phyloP scores from a whole-genome alignment of 1,284 basidiomycete genomes.

The Puccinia polysora region DNA sequence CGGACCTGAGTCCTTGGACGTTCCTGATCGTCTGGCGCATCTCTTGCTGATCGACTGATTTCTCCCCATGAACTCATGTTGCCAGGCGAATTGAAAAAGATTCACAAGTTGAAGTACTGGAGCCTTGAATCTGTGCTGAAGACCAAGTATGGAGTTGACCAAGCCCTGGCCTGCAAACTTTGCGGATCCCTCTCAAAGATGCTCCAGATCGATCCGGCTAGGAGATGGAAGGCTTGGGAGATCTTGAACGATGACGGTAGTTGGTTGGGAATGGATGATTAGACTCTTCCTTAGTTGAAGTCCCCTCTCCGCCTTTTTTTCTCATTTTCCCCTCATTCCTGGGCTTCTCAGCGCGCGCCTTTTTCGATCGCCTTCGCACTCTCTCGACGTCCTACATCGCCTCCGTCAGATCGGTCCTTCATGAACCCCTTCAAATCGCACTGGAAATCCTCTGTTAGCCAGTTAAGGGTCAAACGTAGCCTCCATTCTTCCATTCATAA shows the following conservation, averaged over 20 bases:
- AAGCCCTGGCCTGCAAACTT: slow-evolving; percentile 73
- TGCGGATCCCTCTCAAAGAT: slow-evolving; percentile 81
- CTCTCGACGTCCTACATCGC: too few relatives aligned
- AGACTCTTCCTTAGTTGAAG: too few relatives aligned
- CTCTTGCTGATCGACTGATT: too few relatives aligned
- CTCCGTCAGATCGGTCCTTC: too few relatives aligned
- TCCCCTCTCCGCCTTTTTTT: too few relatives aligned
- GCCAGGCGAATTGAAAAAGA: slow-evolving; percentile 83
- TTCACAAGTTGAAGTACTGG: slow-evolving; percentile 90
- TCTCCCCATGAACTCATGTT: slow-evolving; percentile 7
- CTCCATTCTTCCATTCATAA: too few relatives aligned
- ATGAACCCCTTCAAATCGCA: too few relatives aligned
- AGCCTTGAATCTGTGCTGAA: slow-evolving; percentile 81
- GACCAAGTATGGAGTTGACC: slow-evolving; percentile 83
- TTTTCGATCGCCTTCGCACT: too few relatives aligned
- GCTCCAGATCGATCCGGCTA: slow-evolving; percentile 79
- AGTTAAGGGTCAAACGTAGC: too few relatives aligned
- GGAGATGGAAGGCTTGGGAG: slow-evolving; percentile 74
- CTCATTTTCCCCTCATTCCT: too few relatives aligned
- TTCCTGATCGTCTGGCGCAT: background rate
- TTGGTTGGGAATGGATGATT: background rate
- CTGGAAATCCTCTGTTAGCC: too few relatives aligned
- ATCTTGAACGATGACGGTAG: slow-evolving; percentile 63
- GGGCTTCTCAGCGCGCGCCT: too few relatives aligned
- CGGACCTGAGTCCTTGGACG: background rate